Evolutionary conservation across 2,329 filamentous ascomycete genomes (phyloP).

Genomic region (Xylariaceae sp.): DNA sequence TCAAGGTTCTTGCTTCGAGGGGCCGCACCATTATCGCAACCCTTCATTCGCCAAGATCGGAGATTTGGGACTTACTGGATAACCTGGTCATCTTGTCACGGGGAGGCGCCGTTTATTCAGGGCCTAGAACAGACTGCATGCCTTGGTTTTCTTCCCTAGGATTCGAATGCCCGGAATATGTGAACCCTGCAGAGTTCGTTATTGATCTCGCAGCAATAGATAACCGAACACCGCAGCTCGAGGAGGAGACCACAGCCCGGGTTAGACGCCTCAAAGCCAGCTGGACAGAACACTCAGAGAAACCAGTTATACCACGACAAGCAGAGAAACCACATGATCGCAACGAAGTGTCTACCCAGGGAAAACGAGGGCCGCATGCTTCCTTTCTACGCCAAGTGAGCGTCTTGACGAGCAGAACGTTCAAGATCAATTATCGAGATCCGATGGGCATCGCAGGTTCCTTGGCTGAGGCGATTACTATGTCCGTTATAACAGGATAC

Average conservation of each 20-base stretch:
- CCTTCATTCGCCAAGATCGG: slow-evolving; percentile 73
- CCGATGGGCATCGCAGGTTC: slow-evolving; percentile 71
- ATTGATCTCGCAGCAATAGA: slow-evolving; percentile 74
- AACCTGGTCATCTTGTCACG: slow-evolving; percentile 64
- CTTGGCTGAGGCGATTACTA: slow-evolving; percentile 63
- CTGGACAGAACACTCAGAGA: slow-evolving; percentile 48
- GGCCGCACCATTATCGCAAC: slow-evolving; percentile 70
- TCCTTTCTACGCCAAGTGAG: slow-evolving; percentile 58
- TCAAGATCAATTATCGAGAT: slow-evolving; percentile 71
- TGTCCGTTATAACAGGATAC: slow-evolving; percentile 70
- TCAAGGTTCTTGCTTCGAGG: slow-evolving; percentile 64
- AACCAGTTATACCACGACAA: slow-evolving; percentile 21
- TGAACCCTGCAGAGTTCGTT: slow-evolving; percentile 73
- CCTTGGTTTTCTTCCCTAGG: slow-evolving; percentile 61
- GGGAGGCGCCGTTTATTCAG: slow-evolving; percentile 66
- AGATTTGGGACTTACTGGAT: slow-evolving; percentile 77
- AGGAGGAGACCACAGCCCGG: slow-evolving; percentile 54
- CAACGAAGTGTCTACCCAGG: slow-evolving; percentile 10
- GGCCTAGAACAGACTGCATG: slow-evolving; percentile 53
- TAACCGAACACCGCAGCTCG: slow-evolving; percentile 63
- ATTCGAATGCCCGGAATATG: slow-evolving; percentile 62
- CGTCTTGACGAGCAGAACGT: slow-evolving; percentile 65
- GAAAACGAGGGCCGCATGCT: slow-evolving; percentile 40
- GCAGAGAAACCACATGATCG: slow-evolving; percentile 15
- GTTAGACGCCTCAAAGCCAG: slow-evolving; percentile 58